A percentile compares a stretch with the other conserved stretches of the same genome.
Conservation (phyloP, 257 asterid genomes). For the Nicotiana paniculata region DNA sequence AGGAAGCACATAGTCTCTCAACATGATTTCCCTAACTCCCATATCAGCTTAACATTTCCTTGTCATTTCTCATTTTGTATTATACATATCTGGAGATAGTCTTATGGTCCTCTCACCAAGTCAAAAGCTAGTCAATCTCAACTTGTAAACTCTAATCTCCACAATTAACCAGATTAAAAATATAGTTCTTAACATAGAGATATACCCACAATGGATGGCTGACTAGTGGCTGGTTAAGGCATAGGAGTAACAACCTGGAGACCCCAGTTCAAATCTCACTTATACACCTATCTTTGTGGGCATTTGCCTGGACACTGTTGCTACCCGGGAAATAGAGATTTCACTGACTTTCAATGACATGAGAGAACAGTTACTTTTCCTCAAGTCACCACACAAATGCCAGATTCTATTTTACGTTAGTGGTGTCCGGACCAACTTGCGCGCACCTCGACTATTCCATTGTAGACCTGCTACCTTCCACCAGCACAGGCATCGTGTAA, state of each 20-base stretch:
- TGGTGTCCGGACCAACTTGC: no score
- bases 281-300: no score
- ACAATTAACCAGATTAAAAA: no score
- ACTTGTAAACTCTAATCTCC: neutral
- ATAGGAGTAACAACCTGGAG: no score
- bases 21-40: neutral
- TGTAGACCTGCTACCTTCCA: no score
- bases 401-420: neutral
- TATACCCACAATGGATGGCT: no score
- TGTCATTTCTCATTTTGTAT: neutral
- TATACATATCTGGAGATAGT: neutral
- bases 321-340: neutral
- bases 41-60: neutral
- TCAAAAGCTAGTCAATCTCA: neutral
- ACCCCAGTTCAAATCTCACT: no score
- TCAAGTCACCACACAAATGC: neutral
- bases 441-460: no score
- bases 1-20: neutral
- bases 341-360: neutral
- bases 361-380: neutral
- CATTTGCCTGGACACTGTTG: neutral
- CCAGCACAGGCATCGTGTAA: no score
- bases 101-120: neutral
- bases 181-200: no score
- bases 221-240: no score